These are phyloP conservation scores for Collybia nuda DNA, from an alignment of 768 basidiomycete genomes.

Conservation along the genomic window DNA sequence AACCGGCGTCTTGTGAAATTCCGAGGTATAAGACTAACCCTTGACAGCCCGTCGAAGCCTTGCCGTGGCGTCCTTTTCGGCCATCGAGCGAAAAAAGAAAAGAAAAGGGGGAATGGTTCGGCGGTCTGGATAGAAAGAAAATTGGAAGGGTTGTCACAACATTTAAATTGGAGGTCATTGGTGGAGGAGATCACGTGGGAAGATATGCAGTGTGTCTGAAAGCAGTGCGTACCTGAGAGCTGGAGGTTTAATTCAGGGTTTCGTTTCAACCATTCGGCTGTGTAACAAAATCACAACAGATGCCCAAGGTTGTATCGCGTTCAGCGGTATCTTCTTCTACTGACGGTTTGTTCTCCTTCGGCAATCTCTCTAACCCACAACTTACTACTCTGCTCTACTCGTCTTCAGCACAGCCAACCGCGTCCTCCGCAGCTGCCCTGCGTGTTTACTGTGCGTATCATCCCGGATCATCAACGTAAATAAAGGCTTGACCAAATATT, in stretches of 20 bases:
- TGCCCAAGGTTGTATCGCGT: conserved; percentile 93
- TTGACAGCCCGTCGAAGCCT: conserved; percentile 80
- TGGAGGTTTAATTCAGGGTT: too few species aligned
- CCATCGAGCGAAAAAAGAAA: conserved; percentile 44
- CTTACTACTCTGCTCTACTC: conserved; percentile 4
- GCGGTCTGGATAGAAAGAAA: conserved; percentile 2
- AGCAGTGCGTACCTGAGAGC: conserved; percentile 16
- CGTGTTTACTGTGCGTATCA: conserved; percentile 74
- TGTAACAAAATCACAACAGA: conserved; percentile 26
- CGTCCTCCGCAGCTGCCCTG: conserved; percentile 74
- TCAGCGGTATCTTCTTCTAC: conserved; percentile 88
- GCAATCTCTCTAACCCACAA: neutral
- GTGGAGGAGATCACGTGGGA: conserved; percentile 15
- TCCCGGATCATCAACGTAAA: conserved; percentile 13
- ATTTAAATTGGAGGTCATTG: conserved; percentile 8
- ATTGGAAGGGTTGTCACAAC: conserved; percentile 12
- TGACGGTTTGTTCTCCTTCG: conserved; percentile 53
- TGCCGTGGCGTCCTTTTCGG: conserved; percentile 77
- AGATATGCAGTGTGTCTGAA: conserved; percentile 12
- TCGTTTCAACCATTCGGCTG: neutral
- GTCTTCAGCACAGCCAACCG: conserved; percentile 70
- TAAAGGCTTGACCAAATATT: conserved; percentile 8
- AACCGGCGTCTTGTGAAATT: neutral
- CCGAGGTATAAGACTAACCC: conserved; percentile 38
- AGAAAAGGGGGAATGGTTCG: conserved; percentile 3